Evolutionary conservation across 1,139 yeast genomes (phyloP).

Genomic region (Candida buenavistaensis): DNA sequence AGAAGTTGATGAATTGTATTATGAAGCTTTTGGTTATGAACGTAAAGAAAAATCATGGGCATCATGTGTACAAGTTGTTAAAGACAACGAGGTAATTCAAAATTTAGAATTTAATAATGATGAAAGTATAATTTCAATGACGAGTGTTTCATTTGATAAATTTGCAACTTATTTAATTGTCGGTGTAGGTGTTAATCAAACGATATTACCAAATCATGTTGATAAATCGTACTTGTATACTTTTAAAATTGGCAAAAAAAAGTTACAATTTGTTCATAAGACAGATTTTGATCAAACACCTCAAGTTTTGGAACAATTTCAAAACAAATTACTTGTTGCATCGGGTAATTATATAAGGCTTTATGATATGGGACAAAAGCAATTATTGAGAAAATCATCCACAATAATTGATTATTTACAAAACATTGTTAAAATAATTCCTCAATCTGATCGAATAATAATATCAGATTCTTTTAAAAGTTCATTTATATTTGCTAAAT

Average conservation of each 20-base stretch:
- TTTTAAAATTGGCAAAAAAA: slow-evolving; percentile 35
- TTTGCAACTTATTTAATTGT: slow-evolving; percentile 44
- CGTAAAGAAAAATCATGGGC: slow-evolving; percentile 36
- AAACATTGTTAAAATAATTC: slow-evolving; percentile 51
- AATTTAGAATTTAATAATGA: slow-evolving; percentile 40
- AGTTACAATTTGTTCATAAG: slow-evolving; percentile 55
- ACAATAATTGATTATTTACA: slow-evolving; percentile 37
- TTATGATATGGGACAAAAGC: slow-evolving; percentile 78
- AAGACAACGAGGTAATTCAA: slow-evolving; percentile 34
- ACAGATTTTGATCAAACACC: slow-evolving; percentile 58
- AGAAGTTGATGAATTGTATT: slow-evolving; percentile 25
- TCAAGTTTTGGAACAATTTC: slow-evolving; percentile 53
- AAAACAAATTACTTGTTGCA: slow-evolving; percentile 65
- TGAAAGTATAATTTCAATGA: slow-evolving; percentile 38
- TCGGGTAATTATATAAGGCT: slow-evolving; percentile 53
- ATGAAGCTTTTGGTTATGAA: slow-evolving; percentile 44
- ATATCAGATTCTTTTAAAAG: slow-evolving; percentile 59
- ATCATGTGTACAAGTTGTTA: slow-evolving; percentile 54
- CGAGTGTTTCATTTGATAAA: slow-evolving; percentile 20
- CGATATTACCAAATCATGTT: slow-evolving; percentile 33
- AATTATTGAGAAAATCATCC: slow-evolving; percentile 66
- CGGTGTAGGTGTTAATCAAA: slow-evolving; percentile 43
- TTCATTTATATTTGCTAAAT: slow-evolving; percentile 61
- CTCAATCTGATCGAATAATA: slow-evolving; percentile 60
- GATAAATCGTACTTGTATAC: slow-evolving; percentile 40